These are phyloP conservation scores for Datura wrightii DNA, from an alignment of 257 asterid species.

Conservation along the genomic window DNA sequence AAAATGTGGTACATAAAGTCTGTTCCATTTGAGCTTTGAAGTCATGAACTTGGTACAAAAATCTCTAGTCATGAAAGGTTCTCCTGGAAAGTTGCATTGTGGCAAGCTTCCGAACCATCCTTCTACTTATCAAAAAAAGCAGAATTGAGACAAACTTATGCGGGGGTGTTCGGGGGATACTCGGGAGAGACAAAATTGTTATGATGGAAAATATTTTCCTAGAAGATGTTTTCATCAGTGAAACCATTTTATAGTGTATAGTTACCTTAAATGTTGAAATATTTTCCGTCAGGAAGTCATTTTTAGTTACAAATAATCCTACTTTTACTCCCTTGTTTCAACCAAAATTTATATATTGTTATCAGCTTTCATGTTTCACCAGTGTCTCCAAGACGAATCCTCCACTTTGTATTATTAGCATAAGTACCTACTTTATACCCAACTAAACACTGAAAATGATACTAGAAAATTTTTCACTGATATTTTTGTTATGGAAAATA, in stretches of 20 bases:
- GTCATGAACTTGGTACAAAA: background rate
- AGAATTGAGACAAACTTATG: background rate
- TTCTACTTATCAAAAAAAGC: background rate
- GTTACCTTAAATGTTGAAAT: background rate
- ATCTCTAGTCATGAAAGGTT: background rate
- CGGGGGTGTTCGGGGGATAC: background rate
- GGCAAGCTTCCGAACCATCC: background rate
- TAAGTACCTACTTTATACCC: background rate
- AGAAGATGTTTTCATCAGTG: background rate
- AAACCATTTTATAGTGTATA: background rate
- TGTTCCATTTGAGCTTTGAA: constrained; percentile 11
- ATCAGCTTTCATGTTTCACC: background rate
- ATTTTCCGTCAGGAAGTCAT: background rate
- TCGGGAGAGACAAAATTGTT: background rate
- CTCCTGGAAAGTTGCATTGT: background rate
- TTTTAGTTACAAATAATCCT: constrained; percentile 4
- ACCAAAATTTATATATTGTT: background rate
- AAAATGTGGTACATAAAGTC: background rate
- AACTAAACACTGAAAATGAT: background rate
- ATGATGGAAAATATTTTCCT: background rate
- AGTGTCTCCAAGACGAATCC: background rate
- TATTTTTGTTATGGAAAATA: background rate
- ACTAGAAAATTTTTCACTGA: background rate
- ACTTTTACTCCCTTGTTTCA: constrained; percentile 13
- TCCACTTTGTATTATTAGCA: background rate